Evolutionary conservation across 139 green algal genomes (phyloP).

Genomic region (Monoraphidium neglectum): DNA sequence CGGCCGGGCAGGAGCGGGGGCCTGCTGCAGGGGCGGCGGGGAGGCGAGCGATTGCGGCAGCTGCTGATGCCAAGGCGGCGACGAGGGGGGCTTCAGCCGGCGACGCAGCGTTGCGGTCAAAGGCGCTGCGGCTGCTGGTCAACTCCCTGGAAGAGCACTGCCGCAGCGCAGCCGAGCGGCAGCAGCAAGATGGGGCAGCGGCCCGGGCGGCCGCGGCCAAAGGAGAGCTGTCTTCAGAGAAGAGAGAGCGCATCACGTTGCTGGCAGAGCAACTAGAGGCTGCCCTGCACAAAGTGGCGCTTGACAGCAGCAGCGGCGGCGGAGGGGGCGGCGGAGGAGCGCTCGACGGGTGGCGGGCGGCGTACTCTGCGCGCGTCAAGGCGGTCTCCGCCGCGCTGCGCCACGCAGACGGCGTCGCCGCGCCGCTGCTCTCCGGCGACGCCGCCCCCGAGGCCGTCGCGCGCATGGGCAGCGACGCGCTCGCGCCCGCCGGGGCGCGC

Average conservation of each 20-base stretch:
- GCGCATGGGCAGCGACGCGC: not conserved
- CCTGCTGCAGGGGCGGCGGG: not conserved
- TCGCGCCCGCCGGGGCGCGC: slow-evolving; percentile 10
- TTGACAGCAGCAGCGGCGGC: not conserved
- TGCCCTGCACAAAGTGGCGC: slow-evolving; percentile 1
- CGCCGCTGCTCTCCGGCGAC: slow-evolving; percentile 19
- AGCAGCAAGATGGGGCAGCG: not conserved
- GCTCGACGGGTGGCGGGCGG: not conserved
- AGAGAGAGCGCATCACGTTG: not conserved
- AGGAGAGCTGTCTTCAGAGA: not conserved
- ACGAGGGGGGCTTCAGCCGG: not conserved
- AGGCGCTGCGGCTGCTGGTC: not conserved
- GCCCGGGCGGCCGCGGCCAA: not conserved
- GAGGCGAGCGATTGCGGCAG: slow-evolving; percentile 4
- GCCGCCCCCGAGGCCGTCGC: not conserved
- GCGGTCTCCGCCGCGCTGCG: slow-evolving; percentile 22
- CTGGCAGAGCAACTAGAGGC: slow-evolving; percentile 25
- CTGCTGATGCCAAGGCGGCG: slow-evolving; percentile 3
- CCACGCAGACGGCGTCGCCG: slow-evolving; percentile 31
- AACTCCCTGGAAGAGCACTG: not conserved
- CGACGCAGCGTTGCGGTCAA: not conserved
- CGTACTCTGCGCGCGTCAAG: no score
- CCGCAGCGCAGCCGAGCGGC: no score
- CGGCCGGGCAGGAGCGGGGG: not conserved
- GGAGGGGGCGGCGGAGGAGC: not conserved